A percentile compares a stretch with the other conserved stretches of the same genome.
Evolutionary conservation across 208 protist species (phyloP).

Genomic region (Wallacemonas sp.): DNA sequence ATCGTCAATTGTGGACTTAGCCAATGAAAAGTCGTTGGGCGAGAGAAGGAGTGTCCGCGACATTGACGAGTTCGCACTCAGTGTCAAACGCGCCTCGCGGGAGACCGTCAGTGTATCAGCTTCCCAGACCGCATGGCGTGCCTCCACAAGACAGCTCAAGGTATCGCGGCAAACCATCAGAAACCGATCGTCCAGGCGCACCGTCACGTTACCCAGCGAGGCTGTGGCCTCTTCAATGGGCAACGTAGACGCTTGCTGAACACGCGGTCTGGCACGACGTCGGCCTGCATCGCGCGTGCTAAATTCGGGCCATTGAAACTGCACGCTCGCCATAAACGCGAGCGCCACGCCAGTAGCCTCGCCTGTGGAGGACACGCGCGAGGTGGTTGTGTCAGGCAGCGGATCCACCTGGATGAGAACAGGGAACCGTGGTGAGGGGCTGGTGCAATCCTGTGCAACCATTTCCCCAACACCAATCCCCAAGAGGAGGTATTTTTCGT

Average conservation of each 20-base stretch:
- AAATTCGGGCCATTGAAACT: constrained; percentile 4
- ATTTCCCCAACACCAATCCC: constrained; percentile 40
- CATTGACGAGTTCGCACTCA: too few species aligned
- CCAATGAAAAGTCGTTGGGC: too few species aligned
- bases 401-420: constrained; percentile 22
- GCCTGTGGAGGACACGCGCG: background rate
- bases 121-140: too few species aligned
- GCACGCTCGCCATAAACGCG: background rate
- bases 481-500: constrained; percentile 50
- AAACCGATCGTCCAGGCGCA: constrained; percentile 61
- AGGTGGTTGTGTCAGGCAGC: background rate
- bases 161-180: constrained; percentile 16
- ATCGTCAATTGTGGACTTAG: too few species aligned
- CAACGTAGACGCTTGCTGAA: constrained; percentile 24
- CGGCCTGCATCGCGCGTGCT: too few species aligned
- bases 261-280: too few species aligned
- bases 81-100: too few species aligned
- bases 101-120: too few species aligned
- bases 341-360: background rate
- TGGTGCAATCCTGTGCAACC: constrained; percentile 63
- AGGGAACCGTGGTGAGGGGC: constrained; percentile 38
- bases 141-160: background rate
- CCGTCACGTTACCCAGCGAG: constrained; percentile 30
- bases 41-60: too few species aligned
- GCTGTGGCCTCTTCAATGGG: constrained; percentile 39